phyloP scores from a whole-genome alignment of 1,284 basidiomycete species.

The Ceratobasidium sp. region DNA sequence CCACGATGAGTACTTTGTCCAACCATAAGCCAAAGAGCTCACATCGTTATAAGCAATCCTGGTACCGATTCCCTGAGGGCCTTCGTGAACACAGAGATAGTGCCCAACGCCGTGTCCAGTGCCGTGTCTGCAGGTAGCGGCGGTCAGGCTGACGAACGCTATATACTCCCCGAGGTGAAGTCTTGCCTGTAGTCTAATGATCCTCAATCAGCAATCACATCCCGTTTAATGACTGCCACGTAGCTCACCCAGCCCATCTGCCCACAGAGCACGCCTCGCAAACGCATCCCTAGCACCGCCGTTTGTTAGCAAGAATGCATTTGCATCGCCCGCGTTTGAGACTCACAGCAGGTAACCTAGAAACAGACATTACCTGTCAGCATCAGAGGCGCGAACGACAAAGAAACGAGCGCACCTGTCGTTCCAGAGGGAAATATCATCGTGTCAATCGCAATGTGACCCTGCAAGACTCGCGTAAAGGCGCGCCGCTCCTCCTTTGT shows the following conservation, averaged over 20 bases:
- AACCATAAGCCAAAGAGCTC: not conserved
- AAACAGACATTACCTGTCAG: not conserved
- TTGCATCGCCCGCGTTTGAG: constrained; percentile 3
- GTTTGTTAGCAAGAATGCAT: constrained; percentile 17
- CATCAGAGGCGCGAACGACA: not conserved
- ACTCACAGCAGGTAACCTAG: constrained; percentile 69
- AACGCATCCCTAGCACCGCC: constrained; percentile 72
- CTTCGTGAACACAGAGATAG: constrained; percentile 94
- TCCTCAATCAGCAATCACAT: not conserved
- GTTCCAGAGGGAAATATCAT: constrained; percentile 89
- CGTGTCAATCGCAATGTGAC: constrained; percentile 90
- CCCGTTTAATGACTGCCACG: not conserved
- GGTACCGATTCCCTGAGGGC: constrained; percentile 87
- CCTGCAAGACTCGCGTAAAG: constrained; percentile 94
- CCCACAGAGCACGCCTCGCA: constrained; percentile 86
- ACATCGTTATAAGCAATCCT: constrained; percentile 64
- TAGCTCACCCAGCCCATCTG: constrained; percentile 81
- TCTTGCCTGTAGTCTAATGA: constrained; percentile 56
- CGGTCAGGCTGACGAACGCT: not conserved
- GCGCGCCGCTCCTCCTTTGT: constrained; percentile 83
- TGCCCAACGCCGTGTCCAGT: constrained; percentile 96
- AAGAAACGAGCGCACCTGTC: constrained; percentile 60
- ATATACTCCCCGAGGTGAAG: not conserved
- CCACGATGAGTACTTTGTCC: not conserved
- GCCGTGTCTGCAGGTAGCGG: constrained; percentile 64